Conservation (phyloP, 163 green algal species). For the Prototheca cutis region DNA sequence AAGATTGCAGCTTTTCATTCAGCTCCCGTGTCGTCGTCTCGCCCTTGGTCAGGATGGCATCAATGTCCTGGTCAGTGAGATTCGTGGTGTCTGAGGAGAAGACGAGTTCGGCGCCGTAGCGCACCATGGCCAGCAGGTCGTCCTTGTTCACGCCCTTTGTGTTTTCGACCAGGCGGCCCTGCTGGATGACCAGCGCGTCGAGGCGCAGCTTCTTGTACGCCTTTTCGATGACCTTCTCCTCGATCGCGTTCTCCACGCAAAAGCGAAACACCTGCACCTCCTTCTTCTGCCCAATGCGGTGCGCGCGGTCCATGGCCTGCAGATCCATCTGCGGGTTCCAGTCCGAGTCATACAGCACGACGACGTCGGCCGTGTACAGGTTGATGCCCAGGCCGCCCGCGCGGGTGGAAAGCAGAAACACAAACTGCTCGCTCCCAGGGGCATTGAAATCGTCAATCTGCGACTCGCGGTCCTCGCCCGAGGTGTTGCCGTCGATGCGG, state of each 20-base stretch:
- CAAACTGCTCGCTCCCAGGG: constrained; percentile 79
- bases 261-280: constrained; percentile 98
- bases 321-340: constrained; percentile 90
- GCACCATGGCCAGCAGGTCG: constrained; percentile 94
- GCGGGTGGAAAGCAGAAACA: constrained; percentile 90
- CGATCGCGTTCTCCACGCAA: constrained; percentile 93
- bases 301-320: constrained; percentile 94
- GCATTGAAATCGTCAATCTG: constrained; percentile 75
- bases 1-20: constrained; percentile 95
- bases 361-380: constrained; percentile 89
- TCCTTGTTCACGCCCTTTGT: constrained; percentile 93
- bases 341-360: constrained; percentile 94
- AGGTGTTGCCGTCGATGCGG: constrained; percentile 96
- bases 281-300: constrained; percentile 99
- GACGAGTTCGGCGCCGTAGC: constrained; percentile 94
- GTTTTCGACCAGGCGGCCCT: constrained; percentile 93
- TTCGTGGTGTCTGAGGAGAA: constrained; percentile 69
- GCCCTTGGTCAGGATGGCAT: constrained; percentile 83
- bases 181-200: constrained; percentile 98
- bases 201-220: constrained; percentile 98
- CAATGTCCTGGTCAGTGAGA: constrained; percentile 95
- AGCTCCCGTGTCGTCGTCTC: constrained; percentile 64
- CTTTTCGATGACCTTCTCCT: constrained; percentile 99
- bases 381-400: constrained; percentile 96
- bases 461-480: constrained; percentile 84